phyloP scores from a whole-genome alignment of 139 green algal species.

The Prasinococcaceae sp. region DNA sequence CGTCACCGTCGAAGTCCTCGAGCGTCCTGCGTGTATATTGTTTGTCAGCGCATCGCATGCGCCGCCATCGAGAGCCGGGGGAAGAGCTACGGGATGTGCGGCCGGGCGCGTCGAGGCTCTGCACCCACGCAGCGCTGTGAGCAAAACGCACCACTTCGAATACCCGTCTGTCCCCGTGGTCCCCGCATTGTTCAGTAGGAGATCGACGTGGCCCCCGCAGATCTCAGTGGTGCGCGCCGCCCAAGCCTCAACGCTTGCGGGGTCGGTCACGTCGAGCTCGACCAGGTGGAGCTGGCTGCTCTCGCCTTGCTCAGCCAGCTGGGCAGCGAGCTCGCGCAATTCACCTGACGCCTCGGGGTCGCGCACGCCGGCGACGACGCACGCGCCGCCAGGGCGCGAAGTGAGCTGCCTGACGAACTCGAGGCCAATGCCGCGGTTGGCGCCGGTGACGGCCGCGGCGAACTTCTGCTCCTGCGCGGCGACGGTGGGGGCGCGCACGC shows the following conservation, averaged over 20 bases:
- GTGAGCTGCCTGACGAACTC: conserved; percentile 17
- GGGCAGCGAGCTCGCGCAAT: not conserved
- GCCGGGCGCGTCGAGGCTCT: too few relatives aligned
- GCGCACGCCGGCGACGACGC: conserved; percentile 2
- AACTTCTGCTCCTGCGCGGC: not conserved
- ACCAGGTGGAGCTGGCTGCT: not conserved
- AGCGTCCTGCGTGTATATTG: too few relatives aligned
- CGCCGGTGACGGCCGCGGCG: conserved; percentile 14
- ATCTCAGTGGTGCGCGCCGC: not conserved
- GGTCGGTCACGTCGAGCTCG: conserved; percentile 5
- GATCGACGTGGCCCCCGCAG: conserved; percentile 5
- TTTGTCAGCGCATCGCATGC: too few relatives aligned
- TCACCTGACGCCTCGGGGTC: not conserved
- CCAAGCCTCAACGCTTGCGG: not conserved
- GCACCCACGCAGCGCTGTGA: too few relatives aligned
- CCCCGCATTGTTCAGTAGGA: conserved; percentile 23
- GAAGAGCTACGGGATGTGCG: too few relatives aligned
- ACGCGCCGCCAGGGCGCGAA: not conserved
- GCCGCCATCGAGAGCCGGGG: too few relatives aligned
- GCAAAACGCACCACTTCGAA: too few relatives aligned
- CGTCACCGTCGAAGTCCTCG: too few relatives aligned
- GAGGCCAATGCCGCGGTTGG: conserved; percentile 19
- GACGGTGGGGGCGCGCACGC: too few relatives aligned
- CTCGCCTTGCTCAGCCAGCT: too few relatives aligned
- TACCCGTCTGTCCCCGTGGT: conserved; percentile 7